Percentiles rank a stretch among this genome's conserved stretches.
Evolutionary conservation across 306 rosid genomes (phyloP).

Genomic region (Coriaria nepalensis): DNA sequence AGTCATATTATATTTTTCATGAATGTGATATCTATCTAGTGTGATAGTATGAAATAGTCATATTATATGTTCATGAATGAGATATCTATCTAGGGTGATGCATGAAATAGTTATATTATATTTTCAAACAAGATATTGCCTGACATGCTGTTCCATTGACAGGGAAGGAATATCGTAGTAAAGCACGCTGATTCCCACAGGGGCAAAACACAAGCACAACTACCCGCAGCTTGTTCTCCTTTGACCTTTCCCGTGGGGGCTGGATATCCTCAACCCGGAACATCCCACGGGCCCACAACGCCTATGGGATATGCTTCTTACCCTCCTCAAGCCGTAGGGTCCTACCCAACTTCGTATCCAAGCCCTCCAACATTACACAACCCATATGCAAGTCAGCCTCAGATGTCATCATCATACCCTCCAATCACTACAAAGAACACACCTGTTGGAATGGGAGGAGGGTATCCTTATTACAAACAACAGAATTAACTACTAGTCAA

Average conservation of each 20-base stretch:
- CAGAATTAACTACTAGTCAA: no score
- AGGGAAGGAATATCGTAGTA: slow-evolving; percentile 61
- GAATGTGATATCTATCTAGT: no score
- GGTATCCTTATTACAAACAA: slow-evolving; percentile 41
- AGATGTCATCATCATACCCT: slow-evolving; percentile 29
- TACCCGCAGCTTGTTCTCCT: slow-evolving; percentile 32
- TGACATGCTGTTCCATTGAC: slow-evolving; percentile 15
- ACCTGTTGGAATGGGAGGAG: slow-evolving; percentile 40
- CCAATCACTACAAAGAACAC: slow-evolving; percentile 27
- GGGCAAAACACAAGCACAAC: slow-evolving; percentile 35
- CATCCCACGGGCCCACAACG: slow-evolving; percentile 18
- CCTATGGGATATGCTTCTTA: slow-evolving; percentile 31
- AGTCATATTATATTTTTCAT: no score
- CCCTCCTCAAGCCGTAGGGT: slow-evolving; percentile 33
- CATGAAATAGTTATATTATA: neutral
- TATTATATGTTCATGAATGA: no score
- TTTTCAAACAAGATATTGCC: slow-evolving; percentile 2
- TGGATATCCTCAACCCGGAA: slow-evolving; percentile 57
- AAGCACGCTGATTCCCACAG: slow-evolving; percentile 70
- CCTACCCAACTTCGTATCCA: slow-evolving; percentile 48
- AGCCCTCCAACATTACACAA: slow-evolving; percentile 28
- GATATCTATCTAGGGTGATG: no score
- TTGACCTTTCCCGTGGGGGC: slow-evolving; percentile 36
- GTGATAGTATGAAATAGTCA: no score
- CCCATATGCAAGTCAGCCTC: slow-evolving; percentile 40